These are phyloP conservation scores for Xylaria sp. DNA, from an alignment of 2,329 filamentous ascomycete species.

Conservation along the genomic window DNA sequence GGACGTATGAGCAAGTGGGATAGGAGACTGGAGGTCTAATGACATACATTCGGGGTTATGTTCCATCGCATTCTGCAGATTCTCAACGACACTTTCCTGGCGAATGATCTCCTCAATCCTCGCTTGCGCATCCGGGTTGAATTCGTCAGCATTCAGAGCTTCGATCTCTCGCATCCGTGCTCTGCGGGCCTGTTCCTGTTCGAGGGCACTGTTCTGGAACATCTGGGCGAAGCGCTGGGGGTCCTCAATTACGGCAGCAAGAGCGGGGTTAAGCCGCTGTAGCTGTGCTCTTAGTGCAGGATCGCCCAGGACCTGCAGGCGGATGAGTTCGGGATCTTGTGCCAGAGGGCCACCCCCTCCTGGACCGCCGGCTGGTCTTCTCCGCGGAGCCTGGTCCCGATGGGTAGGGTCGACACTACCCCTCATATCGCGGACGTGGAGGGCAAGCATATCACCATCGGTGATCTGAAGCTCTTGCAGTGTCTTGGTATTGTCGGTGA, in stretches of 20 bases:
- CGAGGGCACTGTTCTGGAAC: constrained; percentile 73
- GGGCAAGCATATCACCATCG: constrained; percentile 91
- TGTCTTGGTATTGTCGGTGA: constrained; percentile 81
- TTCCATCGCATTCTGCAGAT: constrained; percentile 95
- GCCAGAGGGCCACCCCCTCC: constrained; percentile 46
- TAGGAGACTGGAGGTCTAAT: background rate
- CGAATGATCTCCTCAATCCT: constrained; percentile 98
- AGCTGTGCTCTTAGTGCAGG: constrained; percentile 78
- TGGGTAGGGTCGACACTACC: constrained; percentile 55
- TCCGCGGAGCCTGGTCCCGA: constrained; percentile 52
- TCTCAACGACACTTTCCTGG: constrained; percentile 93
- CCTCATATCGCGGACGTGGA: constrained; percentile 76
- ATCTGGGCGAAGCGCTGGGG: constrained; percentile 79
- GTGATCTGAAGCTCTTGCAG: constrained; percentile 82
- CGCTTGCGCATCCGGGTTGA: constrained; percentile 89
- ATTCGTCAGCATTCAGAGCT: constrained; percentile 90
- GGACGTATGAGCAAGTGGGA: constrained; percentile 20
- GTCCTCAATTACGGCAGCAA: constrained; percentile 81
- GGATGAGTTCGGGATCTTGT: constrained; percentile 82
- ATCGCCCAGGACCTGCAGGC: constrained; percentile 84
- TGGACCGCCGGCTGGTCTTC: constrained; percentile 38
- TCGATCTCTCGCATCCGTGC: constrained; percentile 86
- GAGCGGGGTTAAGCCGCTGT: constrained; percentile 76
- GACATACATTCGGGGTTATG: constrained; percentile 93
- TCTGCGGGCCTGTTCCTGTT: constrained; percentile 76